A percentile compares a stretch with the other conserved stretches of the same genome.
Conservation (phyloP, 768 basidiomycete genomes). For the Amanita jacksonii region DNA sequence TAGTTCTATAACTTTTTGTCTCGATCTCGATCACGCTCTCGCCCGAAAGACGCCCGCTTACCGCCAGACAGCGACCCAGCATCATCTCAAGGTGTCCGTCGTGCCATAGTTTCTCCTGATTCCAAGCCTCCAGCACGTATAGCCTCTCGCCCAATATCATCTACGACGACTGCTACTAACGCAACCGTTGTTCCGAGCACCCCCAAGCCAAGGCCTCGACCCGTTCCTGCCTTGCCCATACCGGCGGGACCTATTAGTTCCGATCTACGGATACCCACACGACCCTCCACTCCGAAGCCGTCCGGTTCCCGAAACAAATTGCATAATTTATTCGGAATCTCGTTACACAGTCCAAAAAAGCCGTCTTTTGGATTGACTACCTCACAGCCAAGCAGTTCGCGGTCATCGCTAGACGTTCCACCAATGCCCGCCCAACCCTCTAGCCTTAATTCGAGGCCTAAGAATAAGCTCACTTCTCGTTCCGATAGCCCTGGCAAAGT, state of each 20-base stretch:
- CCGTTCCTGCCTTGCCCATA: conserved; percentile 19
- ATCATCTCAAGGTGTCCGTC: conserved; percentile 13
- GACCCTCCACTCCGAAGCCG: conserved; percentile 25
- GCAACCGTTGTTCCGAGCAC: conserved; percentile 52
- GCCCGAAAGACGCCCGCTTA: conserved; percentile 24
- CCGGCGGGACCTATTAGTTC: conserved; percentile 8
- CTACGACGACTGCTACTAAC: conserved; percentile 53
- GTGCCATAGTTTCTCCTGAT: conserved; percentile 13
- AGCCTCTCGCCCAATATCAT: conserved; percentile 55
- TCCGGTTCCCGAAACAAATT: conserved; percentile 30
- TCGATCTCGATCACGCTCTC: conserved; percentile 54
- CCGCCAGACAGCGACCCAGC: conserved; percentile 15
- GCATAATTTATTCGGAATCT: conserved; percentile 37
- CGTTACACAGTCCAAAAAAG: conserved; percentile 27
- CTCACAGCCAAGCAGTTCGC: conserved; percentile 22
- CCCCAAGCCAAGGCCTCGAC: conserved; percentile 27
- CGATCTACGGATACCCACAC: conserved; percentile 9
- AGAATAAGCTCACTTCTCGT: conserved; percentile 20
- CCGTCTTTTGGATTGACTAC: conserved; percentile 25
- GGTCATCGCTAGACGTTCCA: conserved; percentile 16
- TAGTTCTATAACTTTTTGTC: conserved; percentile 57
- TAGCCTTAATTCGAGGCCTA: conserved; percentile 19
- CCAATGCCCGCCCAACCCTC: conserved; percentile 10
- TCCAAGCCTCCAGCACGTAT: conserved; percentile 41
- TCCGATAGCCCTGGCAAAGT: conserved; percentile 23